A percentile compares a stretch with the other conserved stretches of the same genome.
Evolutionary conservation across 169 alveolate genomes (phyloP).

Genomic region (Plasmodium vinckei): DNA sequence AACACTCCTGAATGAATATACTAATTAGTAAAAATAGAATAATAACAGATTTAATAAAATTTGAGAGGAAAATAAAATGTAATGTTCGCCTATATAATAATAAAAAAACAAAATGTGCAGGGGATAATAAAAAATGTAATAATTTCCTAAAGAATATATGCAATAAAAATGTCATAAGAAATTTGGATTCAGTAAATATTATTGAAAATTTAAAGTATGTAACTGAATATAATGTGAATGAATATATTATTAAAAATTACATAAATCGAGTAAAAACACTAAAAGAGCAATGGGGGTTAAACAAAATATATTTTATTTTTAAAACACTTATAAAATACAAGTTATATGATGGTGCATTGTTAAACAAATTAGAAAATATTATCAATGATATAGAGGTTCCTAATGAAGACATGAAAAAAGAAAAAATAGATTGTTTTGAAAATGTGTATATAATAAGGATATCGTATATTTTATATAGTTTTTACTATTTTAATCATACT

Average conservation of each 20-base stretch:
- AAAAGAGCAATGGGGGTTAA: conserved; percentile 54
- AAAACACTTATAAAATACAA: conserved; percentile 49
- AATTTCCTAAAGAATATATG: conserved; percentile 46
- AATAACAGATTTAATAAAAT: conserved; percentile 22
- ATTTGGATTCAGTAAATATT: conserved; percentile 38
- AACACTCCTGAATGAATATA: conserved; percentile 22
- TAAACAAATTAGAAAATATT: conserved; percentile 29
- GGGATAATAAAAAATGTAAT: not conserved
- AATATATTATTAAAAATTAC: conserved; percentile 39
- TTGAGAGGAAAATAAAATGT: conserved; percentile 6
- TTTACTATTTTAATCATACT: conserved; percentile 23
- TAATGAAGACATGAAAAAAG: not conserved
- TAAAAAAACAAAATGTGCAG: conserved; percentile 12
- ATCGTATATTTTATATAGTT: conserved; percentile 54
- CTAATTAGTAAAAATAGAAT: conserved; percentile 3
- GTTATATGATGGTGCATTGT: conserved; percentile 30
- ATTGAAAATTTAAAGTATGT: conserved; percentile 66
- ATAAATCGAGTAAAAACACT: conserved; percentile 24
- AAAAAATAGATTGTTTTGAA: conserved; percentile 43
- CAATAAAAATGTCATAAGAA: conserved; percentile 58
- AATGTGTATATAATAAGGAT: conserved; percentile 63
- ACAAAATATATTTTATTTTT: conserved; percentile 60
- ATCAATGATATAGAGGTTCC: conserved; percentile 13
- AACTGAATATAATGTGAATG: conserved; percentile 36
- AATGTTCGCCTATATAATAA: conserved; percentile 7